Evolutionary conservation across 768 basidiomycete genomes (phyloP), one percentile per base, ranked within the genome.

Genomic region (Crucibulum laeve): DNA sequence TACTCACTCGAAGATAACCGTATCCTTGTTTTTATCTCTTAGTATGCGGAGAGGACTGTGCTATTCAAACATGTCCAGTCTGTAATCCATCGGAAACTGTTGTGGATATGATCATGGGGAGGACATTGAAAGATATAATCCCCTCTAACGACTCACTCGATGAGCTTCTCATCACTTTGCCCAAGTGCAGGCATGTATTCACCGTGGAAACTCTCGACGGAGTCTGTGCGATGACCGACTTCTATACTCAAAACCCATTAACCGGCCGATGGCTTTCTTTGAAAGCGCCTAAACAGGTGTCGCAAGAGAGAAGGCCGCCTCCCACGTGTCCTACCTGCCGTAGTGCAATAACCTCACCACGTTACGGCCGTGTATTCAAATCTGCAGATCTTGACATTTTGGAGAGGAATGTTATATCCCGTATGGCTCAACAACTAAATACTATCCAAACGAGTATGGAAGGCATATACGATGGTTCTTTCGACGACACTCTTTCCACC

Each of bases 191-290:
- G 0, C 86, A 88, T 56, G 59, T 73, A 2, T 86, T 88, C 56
- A 87, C 86, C 0, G 74, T 84, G 13, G 84, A 84, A 55, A 82
- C 82, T 0, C 66, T 88, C 15, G 85, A 88, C 49, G 84, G 82
- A 0, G 63, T 70, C 33, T 79, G 75, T 48, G 53, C 61, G 11
- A 66, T 87, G 59, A 36, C 40, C 0, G 69, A 74, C 3, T 82
- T 73, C 52, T 87, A 87, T 54, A 49, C 44, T 1, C 53, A 57
- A 39, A 60, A 69, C 3, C 40, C 53, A 1, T 11, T 4, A 1
- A 52, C 67, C 8, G 73, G 68, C 5, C 57, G 40, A 25, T 84
- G 76, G 74, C n/a, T 54, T 10, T 68, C 69, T 4, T 57, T 80
- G 19, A 53, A 57, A 32, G 59, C 69, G 5, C 79, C 80, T 0